These are phyloP conservation scores for Salvia sclarea DNA, from an alignment of 305 asterid genomes.

Conservation along the genomic window DNA sequence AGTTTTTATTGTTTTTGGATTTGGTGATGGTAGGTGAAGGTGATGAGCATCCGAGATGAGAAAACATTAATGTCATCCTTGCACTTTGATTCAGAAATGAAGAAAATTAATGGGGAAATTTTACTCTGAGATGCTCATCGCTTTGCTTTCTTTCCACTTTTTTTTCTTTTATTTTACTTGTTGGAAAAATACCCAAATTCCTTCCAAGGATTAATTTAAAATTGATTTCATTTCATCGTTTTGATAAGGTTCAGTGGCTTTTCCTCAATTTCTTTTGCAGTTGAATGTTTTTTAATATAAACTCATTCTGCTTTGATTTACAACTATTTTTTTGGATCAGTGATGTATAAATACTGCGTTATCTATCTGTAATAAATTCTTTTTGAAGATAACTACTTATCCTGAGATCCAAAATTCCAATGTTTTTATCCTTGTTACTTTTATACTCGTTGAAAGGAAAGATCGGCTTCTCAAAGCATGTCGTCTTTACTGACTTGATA, in stretches of 20 bases:
- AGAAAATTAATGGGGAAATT: constrained; percentile 45
- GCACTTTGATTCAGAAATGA: constrained; percentile 55
- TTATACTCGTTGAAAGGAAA: too few relatives aligned
- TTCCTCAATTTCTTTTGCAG: not conserved
- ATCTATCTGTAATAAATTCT: constrained; percentile 14
- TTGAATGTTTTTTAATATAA: not conserved
- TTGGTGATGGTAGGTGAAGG: not conserved
- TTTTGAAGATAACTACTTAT: constrained; percentile 13
- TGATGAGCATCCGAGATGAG: constrained; percentile 43
- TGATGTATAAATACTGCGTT: constrained; percentile 21
- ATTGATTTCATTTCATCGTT: too few relatives aligned
- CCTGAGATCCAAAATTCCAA: constrained; percentile 5
- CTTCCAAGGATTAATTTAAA: not conserved
- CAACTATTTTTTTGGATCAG: constrained; percentile 5
- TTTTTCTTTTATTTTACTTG: not conserved
- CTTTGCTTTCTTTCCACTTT: not conserved
- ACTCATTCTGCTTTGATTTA: not conserved
- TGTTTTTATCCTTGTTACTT: not conserved
- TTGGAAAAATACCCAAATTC: not conserved
- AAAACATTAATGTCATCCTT: constrained; percentile 44
- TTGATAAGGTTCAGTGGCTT: not conserved
- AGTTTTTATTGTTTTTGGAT: not conserved
- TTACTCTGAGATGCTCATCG: constrained; percentile 40
- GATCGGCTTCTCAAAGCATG: too few relatives aligned
- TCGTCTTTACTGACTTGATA: too few relatives aligned